Conservation (phyloP, 2,329 filamentous ascomycete species). For the Alternaria sp. region DNA sequence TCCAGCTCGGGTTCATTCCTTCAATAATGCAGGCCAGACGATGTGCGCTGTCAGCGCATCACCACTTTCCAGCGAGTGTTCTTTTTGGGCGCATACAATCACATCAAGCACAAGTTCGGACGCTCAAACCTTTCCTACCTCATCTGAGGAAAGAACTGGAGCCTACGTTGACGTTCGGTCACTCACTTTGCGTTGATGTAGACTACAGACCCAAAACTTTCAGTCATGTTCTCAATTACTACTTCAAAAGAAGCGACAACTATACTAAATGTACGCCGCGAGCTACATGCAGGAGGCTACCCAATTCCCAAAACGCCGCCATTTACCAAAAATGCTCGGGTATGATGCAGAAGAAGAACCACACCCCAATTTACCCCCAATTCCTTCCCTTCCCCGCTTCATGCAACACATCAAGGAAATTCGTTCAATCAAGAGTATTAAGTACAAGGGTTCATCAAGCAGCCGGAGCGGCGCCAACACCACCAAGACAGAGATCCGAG, state of each 20-base stretch:
- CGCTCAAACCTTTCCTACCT: neutral
- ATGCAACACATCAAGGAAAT: neutral
- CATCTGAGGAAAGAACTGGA: rapidly evolving
- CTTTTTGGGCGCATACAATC: neutral
- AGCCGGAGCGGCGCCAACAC: neutral
- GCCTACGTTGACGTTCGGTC: neutral
- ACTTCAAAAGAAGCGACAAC: neutral
- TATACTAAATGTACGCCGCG: neutral
- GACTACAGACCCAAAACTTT: neutral
- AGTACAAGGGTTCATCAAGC: neutral
- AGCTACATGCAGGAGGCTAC: neutral
- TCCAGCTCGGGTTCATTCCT: neutral
- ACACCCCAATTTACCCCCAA: neutral
- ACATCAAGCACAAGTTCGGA: neutral
- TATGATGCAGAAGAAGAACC: slow-evolving; percentile 3
- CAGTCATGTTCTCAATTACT: neutral
- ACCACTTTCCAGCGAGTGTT: neutral
- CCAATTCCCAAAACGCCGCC: neutral
- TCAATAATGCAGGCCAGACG: neutral
- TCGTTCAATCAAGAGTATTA: neutral
- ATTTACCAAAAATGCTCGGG: neutral
- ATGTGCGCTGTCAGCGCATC: neutral
- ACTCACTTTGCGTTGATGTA: too few relatives aligned
- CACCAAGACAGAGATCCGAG: neutral
- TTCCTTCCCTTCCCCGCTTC: neutral